phyloP scores from a whole-genome alignment of 345 rosid species.

The Cardamine occulta region DNA sequence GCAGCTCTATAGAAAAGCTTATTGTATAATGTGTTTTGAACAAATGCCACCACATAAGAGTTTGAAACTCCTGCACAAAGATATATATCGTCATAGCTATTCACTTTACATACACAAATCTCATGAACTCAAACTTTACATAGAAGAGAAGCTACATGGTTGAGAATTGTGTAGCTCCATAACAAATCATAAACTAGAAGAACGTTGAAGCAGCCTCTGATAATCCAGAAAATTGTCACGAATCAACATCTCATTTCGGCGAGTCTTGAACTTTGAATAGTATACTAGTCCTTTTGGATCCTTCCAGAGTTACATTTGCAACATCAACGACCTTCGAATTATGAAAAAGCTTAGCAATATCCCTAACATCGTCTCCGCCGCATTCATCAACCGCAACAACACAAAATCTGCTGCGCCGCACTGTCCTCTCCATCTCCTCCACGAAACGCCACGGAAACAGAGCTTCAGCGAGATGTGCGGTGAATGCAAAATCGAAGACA shows the following conservation, averaged over 20 bases:
- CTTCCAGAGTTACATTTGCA: conserved; percentile 57
- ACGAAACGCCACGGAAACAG: conserved; percentile 66
- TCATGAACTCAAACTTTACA: neutral
- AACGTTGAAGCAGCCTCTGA: neutral
- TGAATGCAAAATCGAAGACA: conserved; percentile 73
- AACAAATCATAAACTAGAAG: neutral
- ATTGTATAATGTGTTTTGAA: neutral
- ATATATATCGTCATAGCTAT: neutral
- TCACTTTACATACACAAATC: neutral
- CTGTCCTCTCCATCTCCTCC: conserved; percentile 90
- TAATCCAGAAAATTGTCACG: neutral
- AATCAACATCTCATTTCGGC: conserved; percentile 15
- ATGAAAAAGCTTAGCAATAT: conserved; percentile 55
- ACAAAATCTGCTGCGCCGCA: conserved; percentile 60
- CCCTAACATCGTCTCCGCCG: conserved; percentile 48
- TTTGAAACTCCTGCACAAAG: neutral
- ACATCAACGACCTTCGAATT: conserved; percentile 54
- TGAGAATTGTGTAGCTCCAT: neutral
- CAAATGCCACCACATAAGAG: neutral
- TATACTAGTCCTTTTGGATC: conserved; percentile 61
- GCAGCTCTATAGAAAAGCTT: conserved; percentile 5
- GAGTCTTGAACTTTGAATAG: conserved; percentile 48
- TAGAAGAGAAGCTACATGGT: neutral
- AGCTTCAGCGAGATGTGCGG: conserved; percentile 62
- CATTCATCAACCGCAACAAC: conserved; percentile 67